Evolutionary conservation across 2,329 filamentous ascomycete species (phyloP).

Genomic region (Epichloe sibirici): DNA sequence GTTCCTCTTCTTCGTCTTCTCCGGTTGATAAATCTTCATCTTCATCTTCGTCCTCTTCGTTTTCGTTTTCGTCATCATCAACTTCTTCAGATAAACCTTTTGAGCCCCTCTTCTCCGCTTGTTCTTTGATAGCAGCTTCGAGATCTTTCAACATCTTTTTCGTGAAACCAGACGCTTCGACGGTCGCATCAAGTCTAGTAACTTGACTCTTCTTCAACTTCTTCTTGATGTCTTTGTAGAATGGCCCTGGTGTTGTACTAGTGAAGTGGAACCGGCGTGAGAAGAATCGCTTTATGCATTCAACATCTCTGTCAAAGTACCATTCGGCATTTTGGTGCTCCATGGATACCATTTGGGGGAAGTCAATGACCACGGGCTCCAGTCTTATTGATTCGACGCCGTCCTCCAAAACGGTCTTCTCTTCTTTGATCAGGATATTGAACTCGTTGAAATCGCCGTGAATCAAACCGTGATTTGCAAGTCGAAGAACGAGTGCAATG

Average conservation of each 20-base stretch:
- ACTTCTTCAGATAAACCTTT: slow-evolving; percentile 14
- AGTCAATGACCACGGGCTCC: slow-evolving; percentile 84
- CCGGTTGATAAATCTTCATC: not conserved
- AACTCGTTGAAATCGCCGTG: slow-evolving; percentile 99
- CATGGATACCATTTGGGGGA: slow-evolving; percentile 95
- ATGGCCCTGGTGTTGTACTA: slow-evolving; percentile 69
- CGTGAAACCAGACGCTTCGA: slow-evolving; percentile 88
- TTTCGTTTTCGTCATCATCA: slow-evolving; percentile 16
- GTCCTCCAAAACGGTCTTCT: slow-evolving; percentile 28
- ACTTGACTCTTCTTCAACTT: slow-evolving; percentile 51
- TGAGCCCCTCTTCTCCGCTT: slow-evolving; percentile 39
- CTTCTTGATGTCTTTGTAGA: slow-evolving; percentile 75
- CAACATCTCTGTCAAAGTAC: slow-evolving; percentile 94
- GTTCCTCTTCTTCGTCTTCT: slow-evolving; percentile 6
- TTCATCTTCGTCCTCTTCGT: slow-evolving; percentile 14
- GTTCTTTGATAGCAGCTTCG: slow-evolving; percentile 78
- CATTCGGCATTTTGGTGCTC: slow-evolving; percentile 88
- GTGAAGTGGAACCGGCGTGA: slow-evolving; percentile 78
- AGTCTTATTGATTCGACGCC: slow-evolving; percentile 36
- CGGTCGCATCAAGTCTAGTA: slow-evolving; percentile 69
- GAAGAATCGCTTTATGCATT: slow-evolving; percentile 93
- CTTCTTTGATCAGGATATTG: slow-evolving; percentile 89
- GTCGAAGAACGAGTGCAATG: slow-evolving; percentile 70
- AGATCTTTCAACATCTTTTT: slow-evolving; percentile 95
- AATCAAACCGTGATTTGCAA: slow-evolving; percentile 80